Percentiles rank a stretch among this genome's conserved stretches.
Conservation (phyloP, 2,329 filamentous ascomycete genomes). For the Colletotrichum musae region DNA sequence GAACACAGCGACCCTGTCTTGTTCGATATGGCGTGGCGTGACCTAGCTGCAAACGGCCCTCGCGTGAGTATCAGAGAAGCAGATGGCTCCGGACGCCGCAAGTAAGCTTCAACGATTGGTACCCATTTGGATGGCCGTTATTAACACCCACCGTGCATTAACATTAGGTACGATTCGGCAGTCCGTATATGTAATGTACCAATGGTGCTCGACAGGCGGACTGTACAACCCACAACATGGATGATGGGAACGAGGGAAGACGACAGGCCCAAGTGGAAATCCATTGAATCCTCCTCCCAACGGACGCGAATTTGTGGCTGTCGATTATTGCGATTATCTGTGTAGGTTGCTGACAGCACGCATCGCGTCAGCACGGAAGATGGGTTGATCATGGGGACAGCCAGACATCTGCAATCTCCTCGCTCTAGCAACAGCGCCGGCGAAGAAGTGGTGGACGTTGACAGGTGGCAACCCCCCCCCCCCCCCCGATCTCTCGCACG, state of each 20-base stretch:
- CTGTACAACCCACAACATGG: too few species aligned
- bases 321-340: constrained; percentile 5
- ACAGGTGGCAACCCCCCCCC: not conserved
- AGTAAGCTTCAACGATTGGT: too few species aligned
- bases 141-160: too few species aligned
- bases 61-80: not conserved
- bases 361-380: not conserved
- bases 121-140: too few species aligned
- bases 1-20: constrained; percentile 4
- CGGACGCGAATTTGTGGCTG: not conserved
- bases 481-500: constrained; percentile 24
- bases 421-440: constrained; percentile 8
- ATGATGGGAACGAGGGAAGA: too few species aligned
- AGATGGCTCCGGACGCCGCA: too few species aligned
- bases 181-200: too few species aligned
- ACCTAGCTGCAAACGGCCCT: not conserved
- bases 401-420: constrained; percentile 14
- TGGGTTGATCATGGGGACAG: not conserved
- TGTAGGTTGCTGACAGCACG: not conserved
- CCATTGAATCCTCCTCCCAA: too few species aligned
- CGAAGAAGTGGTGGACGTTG: not conserved
- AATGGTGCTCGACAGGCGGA: too few species aligned
- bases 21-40: constrained; percentile 12
- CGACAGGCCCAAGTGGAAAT: too few species aligned
- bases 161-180: too few species aligned